These are phyloP conservation scores for Phaeomoniella chlamydospora DNA, from an alignment of 2,329 filamentous ascomycete species.

Conservation along the genomic window DNA sequence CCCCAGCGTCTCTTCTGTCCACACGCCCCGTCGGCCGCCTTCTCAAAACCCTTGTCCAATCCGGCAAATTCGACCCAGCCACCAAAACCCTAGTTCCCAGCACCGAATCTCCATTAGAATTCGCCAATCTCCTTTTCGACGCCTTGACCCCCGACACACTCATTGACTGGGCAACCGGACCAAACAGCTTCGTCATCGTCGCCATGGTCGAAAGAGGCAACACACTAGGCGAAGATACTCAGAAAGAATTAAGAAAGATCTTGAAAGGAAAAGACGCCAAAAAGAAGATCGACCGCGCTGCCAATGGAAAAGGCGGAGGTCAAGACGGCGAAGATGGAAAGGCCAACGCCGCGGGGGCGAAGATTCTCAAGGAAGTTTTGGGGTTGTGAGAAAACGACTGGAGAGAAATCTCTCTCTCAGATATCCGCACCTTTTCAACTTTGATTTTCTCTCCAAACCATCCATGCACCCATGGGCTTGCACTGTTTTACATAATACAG, in stretches of 20 bases:
- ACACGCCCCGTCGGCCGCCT: slow-evolving; percentile 60
- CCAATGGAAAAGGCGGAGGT: too few relatives aligned
- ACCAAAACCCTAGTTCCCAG: slow-evolving; percentile 52
- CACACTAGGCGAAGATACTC: background rate
- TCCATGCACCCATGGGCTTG: too few relatives aligned
- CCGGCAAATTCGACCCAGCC: slow-evolving; percentile 68
- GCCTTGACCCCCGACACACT: slow-evolving; percentile 51
- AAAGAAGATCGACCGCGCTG: background rate
- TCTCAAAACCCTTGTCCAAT: slow-evolving; percentile 81
- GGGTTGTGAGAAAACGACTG: background rate
- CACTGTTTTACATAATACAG: too few relatives aligned
- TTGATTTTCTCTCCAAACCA: background rate
- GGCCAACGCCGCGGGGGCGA: background rate
- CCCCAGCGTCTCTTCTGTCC: slow-evolving; percentile 37
- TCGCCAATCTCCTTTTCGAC: slow-evolving; percentile 69
- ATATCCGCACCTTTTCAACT: background rate
- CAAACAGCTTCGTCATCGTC: slow-evolving; percentile 75
- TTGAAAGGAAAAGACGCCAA: background rate
- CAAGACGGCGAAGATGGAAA: too few relatives aligned
- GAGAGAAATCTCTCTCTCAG: background rate
- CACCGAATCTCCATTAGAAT: slow-evolving; percentile 62
- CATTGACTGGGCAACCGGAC: slow-evolving; percentile 71
- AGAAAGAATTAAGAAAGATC: background rate
- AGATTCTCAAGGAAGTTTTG: background rate
- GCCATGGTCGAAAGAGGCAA: slow-evolving; percentile 50